phyloP scores from a whole-genome alignment of 176 grass and related monocot species.

The Cenchrus fungigraminus region DNA sequence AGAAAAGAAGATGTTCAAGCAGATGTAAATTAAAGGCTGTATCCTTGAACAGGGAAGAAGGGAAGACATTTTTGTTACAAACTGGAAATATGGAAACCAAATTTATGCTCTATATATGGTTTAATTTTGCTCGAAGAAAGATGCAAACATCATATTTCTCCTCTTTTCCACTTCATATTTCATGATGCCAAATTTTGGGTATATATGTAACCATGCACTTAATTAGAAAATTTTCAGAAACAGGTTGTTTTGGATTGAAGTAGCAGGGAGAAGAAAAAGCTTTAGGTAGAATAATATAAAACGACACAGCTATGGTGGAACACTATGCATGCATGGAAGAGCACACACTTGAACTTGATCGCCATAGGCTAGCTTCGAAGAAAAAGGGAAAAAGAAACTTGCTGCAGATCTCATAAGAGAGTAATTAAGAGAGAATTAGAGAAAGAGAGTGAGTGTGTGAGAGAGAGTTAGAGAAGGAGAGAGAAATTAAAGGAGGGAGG shows the following conservation, averaged over 20 bases:
- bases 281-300: background rate
- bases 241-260: background rate
- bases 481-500: background rate
- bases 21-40: background rate
- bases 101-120: background rate
- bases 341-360: background rate
- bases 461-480: background rate
- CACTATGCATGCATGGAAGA: conserved; percentile 4
- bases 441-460: background rate
- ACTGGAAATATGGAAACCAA: background rate
- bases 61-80: background rate
- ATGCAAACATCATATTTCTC: conserved; percentile 4
- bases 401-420: conserved; percentile 22
- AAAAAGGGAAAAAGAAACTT: background rate
- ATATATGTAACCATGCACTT: background rate
- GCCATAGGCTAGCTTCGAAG: background rate
- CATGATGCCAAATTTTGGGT: conserved; percentile 14
- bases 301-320: conserved; percentile 6
- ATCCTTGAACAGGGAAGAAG: conserved; percentile 10
- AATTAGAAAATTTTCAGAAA: conserved; percentile 8
- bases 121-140: background rate
- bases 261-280: background rate
- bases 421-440: background rate
- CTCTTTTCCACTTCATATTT: conserved; percentile 28
- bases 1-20: background rate